phyloP scores from a whole-genome alignment of 2,329 filamentous ascomycete genomes.

The Akanthomyces uredinophilus region DNA sequence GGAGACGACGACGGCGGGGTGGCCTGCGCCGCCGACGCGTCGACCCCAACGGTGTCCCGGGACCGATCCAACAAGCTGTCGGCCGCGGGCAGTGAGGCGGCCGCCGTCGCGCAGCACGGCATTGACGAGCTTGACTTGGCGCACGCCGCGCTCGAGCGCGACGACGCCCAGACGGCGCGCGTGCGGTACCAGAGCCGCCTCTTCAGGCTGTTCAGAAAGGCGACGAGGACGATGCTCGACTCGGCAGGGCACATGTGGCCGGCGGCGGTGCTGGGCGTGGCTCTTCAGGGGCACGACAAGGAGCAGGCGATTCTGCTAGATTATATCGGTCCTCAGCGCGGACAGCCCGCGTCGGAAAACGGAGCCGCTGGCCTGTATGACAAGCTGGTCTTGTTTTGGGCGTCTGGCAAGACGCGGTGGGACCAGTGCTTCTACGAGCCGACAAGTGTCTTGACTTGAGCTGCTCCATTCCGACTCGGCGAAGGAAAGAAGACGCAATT shows the following conservation, averaged over 20 bases:
- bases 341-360: not conserved
- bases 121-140: not conserved
- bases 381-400: not conserved
- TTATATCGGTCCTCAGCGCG: not conserved
- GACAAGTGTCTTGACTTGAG: not conserved
- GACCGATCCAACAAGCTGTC: too few species aligned
- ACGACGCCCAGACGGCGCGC: not conserved
- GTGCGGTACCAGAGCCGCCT: not conserved
- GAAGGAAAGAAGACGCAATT: too few species aligned
- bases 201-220: not conserved
- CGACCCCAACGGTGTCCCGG: not conserved
- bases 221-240: not conserved
- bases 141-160: not conserved
- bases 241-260: not conserved
- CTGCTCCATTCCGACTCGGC: too few species aligned
- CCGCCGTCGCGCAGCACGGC: too few species aligned
- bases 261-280: not conserved
- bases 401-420: not conserved
- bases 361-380: not conserved
- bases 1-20: too few species aligned
- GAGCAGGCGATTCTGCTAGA: not conserved
- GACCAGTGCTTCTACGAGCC: not conserved
- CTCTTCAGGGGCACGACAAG: not conserved
- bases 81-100: too few species aligned
- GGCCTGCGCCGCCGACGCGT: not conserved